Evolutionary conservation across 2,329 filamentous ascomycete genomes (phyloP).

Genomic region (Cordyceps javanica): DNA sequence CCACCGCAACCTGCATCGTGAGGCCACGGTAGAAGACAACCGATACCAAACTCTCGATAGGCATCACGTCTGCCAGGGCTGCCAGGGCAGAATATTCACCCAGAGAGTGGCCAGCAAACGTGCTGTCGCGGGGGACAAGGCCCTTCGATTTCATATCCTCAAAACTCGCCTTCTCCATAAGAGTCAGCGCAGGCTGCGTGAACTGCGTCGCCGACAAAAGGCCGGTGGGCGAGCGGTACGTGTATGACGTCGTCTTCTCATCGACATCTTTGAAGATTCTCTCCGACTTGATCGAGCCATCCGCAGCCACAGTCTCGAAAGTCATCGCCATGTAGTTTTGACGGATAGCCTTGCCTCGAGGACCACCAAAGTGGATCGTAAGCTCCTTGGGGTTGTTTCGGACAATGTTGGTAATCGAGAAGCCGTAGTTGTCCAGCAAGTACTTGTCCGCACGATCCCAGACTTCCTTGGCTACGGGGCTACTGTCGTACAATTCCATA

Average conservation of each 20-base stretch:
- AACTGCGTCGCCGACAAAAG: slow-evolving; percentile 96
- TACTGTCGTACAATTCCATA: slow-evolving; percentile 96
- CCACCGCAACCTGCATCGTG: slow-evolving; percentile 98
- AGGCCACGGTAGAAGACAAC: slow-evolving; percentile 98
- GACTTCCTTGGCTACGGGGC: slow-evolving; percentile 88
- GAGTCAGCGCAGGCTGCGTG: slow-evolving; percentile 90
- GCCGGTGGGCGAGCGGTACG: slow-evolving; percentile 90
- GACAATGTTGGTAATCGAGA: slow-evolving; percentile 97
- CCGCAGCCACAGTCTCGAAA: slow-evolving; percentile 91
- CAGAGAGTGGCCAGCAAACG: slow-evolving; percentile 94
- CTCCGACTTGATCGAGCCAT: slow-evolving; percentile 93
- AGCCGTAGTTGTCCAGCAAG: slow-evolving; percentile 97
- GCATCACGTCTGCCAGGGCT: slow-evolving; percentile 95
- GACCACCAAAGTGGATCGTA: slow-evolving; percentile 95
- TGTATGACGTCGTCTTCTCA: slow-evolving; percentile 91
- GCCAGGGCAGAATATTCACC: slow-evolving; percentile 97
- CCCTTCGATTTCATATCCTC: slow-evolving; percentile 99
- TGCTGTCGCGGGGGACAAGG: slow-evolving; percentile 91
- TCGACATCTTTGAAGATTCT: slow-evolving; percentile 99
- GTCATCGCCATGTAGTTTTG: slow-evolving; percentile 99
- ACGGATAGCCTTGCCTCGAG: slow-evolving; percentile 92
- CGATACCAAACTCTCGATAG: slow-evolving; percentile 96
- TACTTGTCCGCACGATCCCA: slow-evolving; percentile 98
- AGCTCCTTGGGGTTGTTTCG: slow-evolving; percentile 99
- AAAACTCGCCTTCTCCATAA: slow-evolving; percentile 99